These are phyloP conservation scores for Aspergillus aculeatinus DNA, from an alignment of 2,329 filamentous ascomycete genomes.

Conservation along the genomic window DNA sequence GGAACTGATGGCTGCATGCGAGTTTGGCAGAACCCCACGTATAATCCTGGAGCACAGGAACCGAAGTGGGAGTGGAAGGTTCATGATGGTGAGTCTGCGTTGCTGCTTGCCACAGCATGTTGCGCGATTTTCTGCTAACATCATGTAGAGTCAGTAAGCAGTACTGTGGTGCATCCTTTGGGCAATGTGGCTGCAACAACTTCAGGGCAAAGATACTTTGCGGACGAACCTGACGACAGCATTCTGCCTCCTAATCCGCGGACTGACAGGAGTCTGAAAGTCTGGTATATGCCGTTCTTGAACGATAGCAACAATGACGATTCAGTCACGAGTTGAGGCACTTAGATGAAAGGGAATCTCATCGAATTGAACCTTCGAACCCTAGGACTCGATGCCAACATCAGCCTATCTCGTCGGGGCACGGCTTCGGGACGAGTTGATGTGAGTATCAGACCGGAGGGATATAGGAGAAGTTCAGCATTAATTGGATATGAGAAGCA, in stretches of 20 bases:
- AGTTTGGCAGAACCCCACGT: slow-evolving; percentile 51
- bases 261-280: slow-evolving; percentile 41
- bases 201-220: slow-evolving; percentile 45
- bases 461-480: too few species aligned
- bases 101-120: not conserved
- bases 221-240: slow-evolving; percentile 20
- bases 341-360: too few species aligned
- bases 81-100: slow-evolving; percentile 44
- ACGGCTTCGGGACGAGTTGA: too few species aligned
- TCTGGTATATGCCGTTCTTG: slow-evolving; percentile 40
- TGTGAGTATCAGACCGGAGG: too few species aligned
- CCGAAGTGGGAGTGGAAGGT: slow-evolving; percentile 46
- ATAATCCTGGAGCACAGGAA: slow-evolving; percentile 39
- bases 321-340: not conserved
- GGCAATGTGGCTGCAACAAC: slow-evolving; percentile 51
- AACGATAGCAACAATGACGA: not conserved
- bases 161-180: slow-evolving; percentile 47
- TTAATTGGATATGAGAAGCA: not conserved
- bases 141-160: slow-evolving; percentile 45
- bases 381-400: too few species aligned
- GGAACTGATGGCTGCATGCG: slow-evolving; percentile 57
- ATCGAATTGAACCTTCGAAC: too few species aligned
- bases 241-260: not conserved
- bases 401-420: too few species aligned
- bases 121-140: slow-evolving; percentile 4